Evolutionary conservation across 1,284 basidiomycete genomes (phyloP), one percentile per base, ranked within the genome.

Genomic region (Mycena sp.): DNA sequence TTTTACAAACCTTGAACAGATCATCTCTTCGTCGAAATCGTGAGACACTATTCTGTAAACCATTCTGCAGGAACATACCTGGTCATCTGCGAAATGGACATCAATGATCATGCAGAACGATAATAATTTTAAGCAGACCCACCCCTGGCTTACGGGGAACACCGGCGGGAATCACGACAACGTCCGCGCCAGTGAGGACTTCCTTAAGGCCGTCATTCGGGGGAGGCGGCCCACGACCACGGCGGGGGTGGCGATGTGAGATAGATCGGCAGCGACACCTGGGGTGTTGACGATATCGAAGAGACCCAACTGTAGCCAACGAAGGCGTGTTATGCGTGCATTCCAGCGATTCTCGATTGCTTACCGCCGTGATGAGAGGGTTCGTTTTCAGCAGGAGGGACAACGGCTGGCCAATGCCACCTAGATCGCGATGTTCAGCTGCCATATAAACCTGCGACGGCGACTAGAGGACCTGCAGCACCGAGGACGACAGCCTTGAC

Each of bases 231-330:
- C 94, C 70, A 87, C 84, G 62, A 96, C 89, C 77, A 91, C 91
- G 44, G 90, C 88, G 37, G 88, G 89, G 43, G 91, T 94, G 38
- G 85, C 77, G 77, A 98, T 95, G 80, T 98, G 96, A 66, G 92
- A 93, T 67, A 98, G 85, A 83, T 99, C 96, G 69, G 90, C 94
- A 60, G 95, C 95, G 70, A 99, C 96, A 80, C 98, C 97, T 48
- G 96, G 95, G 16, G 96, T 94, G 78, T 95, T 94, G 77, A 95
- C 92, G 80, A 99, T 96, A 94, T 99, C 98, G 80, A 88, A 99
- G 67, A 99, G 89, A 57, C 89, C 84, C 64, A 99, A 90, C 86
- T 92, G 69, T 28, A 41, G 17, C 25, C 53, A 41, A 49, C 58
- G 32, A 43, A 14, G 48, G 44, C 16, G 21, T 45, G 37, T 57